Evolutionary conservation across 2,329 filamentous ascomycete species (phyloP).

Genomic region (Aspergillus fructus): DNA sequence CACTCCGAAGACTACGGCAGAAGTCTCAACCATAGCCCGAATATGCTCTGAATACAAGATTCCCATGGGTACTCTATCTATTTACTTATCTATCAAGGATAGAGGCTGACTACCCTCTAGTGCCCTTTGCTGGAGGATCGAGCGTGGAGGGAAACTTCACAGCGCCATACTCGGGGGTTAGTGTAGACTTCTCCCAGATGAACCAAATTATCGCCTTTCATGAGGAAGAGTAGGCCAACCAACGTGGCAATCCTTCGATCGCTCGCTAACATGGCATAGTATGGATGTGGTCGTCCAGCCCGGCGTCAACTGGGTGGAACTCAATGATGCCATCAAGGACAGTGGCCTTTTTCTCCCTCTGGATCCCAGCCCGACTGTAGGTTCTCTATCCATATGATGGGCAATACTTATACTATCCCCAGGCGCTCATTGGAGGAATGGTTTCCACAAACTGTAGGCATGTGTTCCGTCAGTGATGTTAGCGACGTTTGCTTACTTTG

Average conservation of each 20-base stretch:
- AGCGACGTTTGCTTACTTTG: no score
- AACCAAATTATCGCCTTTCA: conserved; percentile 76
- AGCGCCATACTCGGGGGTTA: conserved; percentile 80
- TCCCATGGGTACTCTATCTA: conserved; percentile 57
- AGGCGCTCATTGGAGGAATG: conserved; percentile 59
- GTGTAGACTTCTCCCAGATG: conserved; percentile 87
- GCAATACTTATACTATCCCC: conserved; percentile 35
- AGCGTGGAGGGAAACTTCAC: conserved; percentile 89
- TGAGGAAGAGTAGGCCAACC: conserved; percentile 59
- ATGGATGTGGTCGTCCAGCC: conserved; percentile 94
- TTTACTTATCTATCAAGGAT: no score
- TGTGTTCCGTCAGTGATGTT: no score
- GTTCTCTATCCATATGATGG: no score
- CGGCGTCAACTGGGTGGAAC: conserved; percentile 81
- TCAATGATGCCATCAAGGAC: conserved; percentile 70
- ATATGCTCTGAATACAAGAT: conserved; percentile 76
- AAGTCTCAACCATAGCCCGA: conserved; percentile 65
- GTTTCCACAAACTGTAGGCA: conserved; percentile 62
- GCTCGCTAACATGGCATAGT: neutral
- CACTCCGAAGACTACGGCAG: conserved; percentile 62
- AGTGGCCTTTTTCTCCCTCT: conserved; percentile 76
- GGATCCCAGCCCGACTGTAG: conserved; percentile 68
- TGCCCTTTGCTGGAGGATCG: conserved; percentile 81
- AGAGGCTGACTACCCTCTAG: conserved; percentile 28
- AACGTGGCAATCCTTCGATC: no score